Conservation (phyloP, 306 rosid species). For the Cucurbita argyrosperma region DNA sequence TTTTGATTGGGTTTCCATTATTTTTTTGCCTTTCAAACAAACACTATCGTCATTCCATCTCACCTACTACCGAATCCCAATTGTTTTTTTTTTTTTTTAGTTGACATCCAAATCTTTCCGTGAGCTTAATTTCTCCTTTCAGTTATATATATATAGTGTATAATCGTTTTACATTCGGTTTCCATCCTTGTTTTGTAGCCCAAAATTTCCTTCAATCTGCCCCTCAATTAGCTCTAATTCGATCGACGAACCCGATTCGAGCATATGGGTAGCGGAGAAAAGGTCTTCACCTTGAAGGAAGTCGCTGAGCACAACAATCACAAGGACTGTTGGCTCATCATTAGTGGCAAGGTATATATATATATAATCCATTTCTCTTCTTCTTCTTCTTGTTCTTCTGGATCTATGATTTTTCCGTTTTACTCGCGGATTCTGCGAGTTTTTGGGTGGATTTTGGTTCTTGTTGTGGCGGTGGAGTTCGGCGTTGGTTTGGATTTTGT, state of each 20-base stretch:
- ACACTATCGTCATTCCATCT: not conserved
- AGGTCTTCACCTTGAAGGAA: constrained; percentile 32
- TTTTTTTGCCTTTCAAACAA: not conserved
- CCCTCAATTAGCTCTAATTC: not conserved
- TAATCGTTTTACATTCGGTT: not conserved
- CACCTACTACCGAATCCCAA: not conserved
- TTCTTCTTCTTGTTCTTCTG: not conserved
- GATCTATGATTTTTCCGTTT: not conserved
- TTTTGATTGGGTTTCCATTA: not conserved
- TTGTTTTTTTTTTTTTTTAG: too few relatives aligned
- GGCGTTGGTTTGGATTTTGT: not conserved
- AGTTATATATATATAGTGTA: not conserved
- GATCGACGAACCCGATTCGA: not conserved
- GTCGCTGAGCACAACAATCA: constrained; percentile 28
- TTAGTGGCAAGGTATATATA: constrained; percentile 28
- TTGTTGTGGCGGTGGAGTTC: not conserved
- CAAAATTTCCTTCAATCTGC: not conserved
- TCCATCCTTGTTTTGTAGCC: not conserved
- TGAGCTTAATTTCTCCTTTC: not conserved
- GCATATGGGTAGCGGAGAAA: constrained; percentile 23
- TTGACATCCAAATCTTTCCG: not conserved
- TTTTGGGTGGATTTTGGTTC: not conserved
- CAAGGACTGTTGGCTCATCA: constrained; percentile 39
- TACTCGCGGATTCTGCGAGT: not conserved
- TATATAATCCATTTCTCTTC: not conserved